Conservation (phyloP, 1,139 yeast species). For the Sugiyamaella grinbergsii region DNA sequence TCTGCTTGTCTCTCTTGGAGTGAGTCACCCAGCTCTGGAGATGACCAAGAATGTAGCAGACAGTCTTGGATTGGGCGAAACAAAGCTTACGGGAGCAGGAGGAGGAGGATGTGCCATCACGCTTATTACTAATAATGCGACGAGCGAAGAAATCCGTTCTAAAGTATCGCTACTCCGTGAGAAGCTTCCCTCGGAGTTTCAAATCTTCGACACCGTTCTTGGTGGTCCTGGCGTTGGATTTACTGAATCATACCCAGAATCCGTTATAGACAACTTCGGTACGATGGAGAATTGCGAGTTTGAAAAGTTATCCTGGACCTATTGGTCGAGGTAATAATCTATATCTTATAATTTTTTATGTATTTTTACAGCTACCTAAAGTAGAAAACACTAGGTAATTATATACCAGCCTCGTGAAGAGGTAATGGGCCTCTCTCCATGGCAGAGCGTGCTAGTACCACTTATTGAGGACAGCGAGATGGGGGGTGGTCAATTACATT, state of each 20-base stretch:
- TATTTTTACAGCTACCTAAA: too few species aligned
- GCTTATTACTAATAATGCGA: constrained; percentile 57
- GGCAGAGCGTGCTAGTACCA: too few species aligned
- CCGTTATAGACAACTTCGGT: constrained; percentile 8
- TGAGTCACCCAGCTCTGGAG: constrained; percentile 88
- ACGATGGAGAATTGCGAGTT: constrained; percentile 16
- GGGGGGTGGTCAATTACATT: too few species aligned
- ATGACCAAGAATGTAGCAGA: constrained; percentile 66
- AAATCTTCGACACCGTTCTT: constrained; percentile 75
- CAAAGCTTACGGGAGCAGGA: constrained; percentile 97
- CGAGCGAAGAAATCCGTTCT: constrained; percentile 41
- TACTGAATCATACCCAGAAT: background rate
- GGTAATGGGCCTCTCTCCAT: too few species aligned
- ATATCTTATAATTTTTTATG: background rate
- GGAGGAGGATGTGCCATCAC: constrained; percentile 99
- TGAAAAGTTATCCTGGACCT: constrained; percentile 17
- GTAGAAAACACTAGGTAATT: too few species aligned
- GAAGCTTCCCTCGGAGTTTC: constrained; percentile 56
- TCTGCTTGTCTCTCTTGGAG: constrained; percentile 80
- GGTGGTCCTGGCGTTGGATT: constrained; percentile 88
- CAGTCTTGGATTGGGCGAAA: constrained; percentile 68
- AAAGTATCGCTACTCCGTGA: constrained; percentile 42
- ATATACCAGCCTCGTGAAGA: too few species aligned
- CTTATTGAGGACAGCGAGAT: too few species aligned
- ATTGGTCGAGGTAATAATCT: constrained; percentile 14